Conservation (phyloP, 2,329 filamentous ascomycete genomes). For the Chalara sp. region DNA sequence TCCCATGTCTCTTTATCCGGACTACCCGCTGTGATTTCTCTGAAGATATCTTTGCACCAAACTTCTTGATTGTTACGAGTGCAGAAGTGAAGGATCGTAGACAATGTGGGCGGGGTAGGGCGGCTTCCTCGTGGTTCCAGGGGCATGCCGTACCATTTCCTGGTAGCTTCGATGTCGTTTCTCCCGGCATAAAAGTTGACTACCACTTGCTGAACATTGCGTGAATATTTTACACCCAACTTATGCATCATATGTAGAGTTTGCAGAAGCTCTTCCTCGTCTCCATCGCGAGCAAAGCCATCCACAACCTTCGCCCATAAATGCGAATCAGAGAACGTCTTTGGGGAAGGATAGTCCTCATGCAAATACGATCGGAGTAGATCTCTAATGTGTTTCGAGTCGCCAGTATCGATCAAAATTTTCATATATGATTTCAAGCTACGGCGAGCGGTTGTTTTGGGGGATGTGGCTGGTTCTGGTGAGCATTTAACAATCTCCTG, state of each 20-base stretch:
- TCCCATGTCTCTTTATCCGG: slow-evolving; percentile 59
- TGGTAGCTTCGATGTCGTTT: slow-evolving; percentile 52
- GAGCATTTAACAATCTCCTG: slow-evolving; percentile 5
- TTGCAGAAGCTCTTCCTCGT: slow-evolving; percentile 50
- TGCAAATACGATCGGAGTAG: too few relatives aligned
- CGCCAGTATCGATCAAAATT: slow-evolving; percentile 17
- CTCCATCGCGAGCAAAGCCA: slow-evolving; percentile 56
- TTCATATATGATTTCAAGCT: neutral
- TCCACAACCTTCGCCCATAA: slow-evolving; percentile 46
- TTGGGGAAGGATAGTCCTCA: too few relatives aligned
- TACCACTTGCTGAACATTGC: slow-evolving; percentile 45
- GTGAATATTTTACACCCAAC: slow-evolving; percentile 38
- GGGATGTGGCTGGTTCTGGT: neutral
- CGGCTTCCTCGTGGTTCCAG: neutral
- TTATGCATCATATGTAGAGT: slow-evolving; percentile 45
- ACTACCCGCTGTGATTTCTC: slow-evolving; percentile 31
- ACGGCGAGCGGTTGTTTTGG: too few relatives aligned
- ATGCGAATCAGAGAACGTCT: neutral
- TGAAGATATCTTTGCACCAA: slow-evolving; percentile 57
- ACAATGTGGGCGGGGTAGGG: slow-evolving; percentile 35
- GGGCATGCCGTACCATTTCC: slow-evolving; percentile 59
- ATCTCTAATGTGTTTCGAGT: neutral
- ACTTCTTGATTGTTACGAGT: slow-evolving; percentile 50
- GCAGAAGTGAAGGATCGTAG: slow-evolving; percentile 53
- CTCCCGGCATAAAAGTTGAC: slow-evolving; percentile 54